Base-by-base conservation (phyloP, 345 rosid genomes). In the Isatis tinctoria region DNA sequence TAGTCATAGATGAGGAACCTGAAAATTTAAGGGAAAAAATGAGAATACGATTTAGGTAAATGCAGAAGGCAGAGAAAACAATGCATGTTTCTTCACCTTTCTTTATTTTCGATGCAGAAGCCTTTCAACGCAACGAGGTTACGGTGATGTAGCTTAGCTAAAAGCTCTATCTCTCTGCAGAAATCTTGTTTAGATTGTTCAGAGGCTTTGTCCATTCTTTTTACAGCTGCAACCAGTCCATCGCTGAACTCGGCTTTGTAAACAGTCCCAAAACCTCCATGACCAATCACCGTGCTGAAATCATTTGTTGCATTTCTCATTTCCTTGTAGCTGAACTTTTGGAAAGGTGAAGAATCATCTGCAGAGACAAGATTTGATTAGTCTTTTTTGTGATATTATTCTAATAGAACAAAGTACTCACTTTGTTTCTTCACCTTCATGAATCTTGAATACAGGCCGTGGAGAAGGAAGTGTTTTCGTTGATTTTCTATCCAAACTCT, bases 231-330 rank as follows among this genome's bases (percentile, higher is more conserved):
- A 45, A 82, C 72, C 56, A 80, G 72, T 62, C 95, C 96, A 74
- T 90, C 92, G 58, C 72, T 78, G 54, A 91, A 85, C 64, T 87
- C 84, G 26, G 90, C 97, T 83, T 83, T 90, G 78, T 87, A 87
- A 59, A 94, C 96, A 10, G 95, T 91, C 35, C 97, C 98, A 67
- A 91, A 94, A 59, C 97, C 97, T 59, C 98, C 98, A 9, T 80
- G 85, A 65, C 98, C 98, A 74, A 94, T 85, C 22, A 85, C 61
- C 0, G 79, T 82, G 64, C 45, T 83, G 72, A 90, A 90, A 77
- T 81, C 85, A 45, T 85, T 85, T 0, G 98, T 94, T 37, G 93
- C 93, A 79, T 74, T 91, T 82, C 80, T 85, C 35, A 85, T 83
- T 69, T 92, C 96, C 82, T 80, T 88, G 82, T 84, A 94, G 84